Base-by-base conservation (phyloP, 768 basidiomycete genomes). In the Boletus rubroflammeus region DNA sequence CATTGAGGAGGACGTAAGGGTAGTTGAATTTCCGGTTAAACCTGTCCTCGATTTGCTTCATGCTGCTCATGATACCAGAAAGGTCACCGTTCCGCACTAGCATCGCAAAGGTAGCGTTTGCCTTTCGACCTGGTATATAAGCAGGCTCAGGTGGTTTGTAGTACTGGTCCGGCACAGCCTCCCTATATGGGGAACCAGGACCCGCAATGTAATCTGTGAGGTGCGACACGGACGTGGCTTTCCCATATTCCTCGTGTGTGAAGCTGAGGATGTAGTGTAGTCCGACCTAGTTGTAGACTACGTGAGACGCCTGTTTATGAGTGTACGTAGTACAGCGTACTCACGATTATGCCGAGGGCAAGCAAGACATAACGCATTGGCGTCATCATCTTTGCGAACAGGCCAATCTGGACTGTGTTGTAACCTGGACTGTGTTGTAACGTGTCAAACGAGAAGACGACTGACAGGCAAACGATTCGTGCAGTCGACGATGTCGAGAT, bases 1-100 rank as follows among this genome's bases (percentile, higher is more conserved):
- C 93, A 67, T 96, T 96, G 55, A 98, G 75, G 72, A 97, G 88
- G 25, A 93, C 85, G 69, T 90, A 97, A 5, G 92, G 90, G 64
- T 97, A 96, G 21, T 80, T 77, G 61, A 82, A 88, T 56, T 78
- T 80, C 41, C 76, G 73, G 71, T 98, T 98, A 75, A 97, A 97
- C 38, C 88, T 76, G 65, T 91, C 87, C 72, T 98, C 96, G 72
- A 93, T 72, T 67, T 88, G 81, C 57, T 80, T 80, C 60, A 93
- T 83, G 58, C 85, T 86, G 36, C 73, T 71, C 50, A 88, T 70
- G 41, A 85, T 80, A 17, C 78, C 77, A n/a, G 77, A 58, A 7
- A 86, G 59, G 55, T 90, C 88, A 31, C 73, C 71, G 64, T 90
- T 90, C 39, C 86, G 77, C 36, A 81, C 85, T 41, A 98, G 81